Base-by-base conservation (phyloP, 345 rosid genomes). In the Salix purpurea region DNA sequence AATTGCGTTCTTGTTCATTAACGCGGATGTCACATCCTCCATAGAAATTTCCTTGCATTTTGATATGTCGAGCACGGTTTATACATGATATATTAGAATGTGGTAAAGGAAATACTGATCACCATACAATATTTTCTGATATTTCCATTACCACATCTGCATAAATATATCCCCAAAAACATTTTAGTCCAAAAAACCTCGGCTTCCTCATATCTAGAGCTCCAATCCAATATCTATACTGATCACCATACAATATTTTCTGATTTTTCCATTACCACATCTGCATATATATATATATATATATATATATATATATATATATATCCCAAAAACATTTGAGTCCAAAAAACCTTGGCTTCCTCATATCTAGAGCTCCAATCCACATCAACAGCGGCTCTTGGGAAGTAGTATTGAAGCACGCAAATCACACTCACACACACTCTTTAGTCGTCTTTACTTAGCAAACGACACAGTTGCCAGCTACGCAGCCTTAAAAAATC, bases 381-480 rank as follows among this genome's bases (percentile, higher is more conserved):
- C 68, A 28, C 10, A 16, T 2, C 39, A 65, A 8, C 36, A 65
- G 36, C 66, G 18, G 66, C 30, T 62, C 34, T 24, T 4, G 66
- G 34, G 36, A 62, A 56, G 12, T 52, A 52, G 15, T 11, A 56
- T 7, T 40, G 18, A 48, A 70, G 58, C 23, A 52, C n/a, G 58
- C 58, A 19, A 52, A 19, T 52, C 58, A 52, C 21, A 50, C 21
- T 15, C 2, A 18, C 44, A 8, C 42, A 44, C 50, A 44, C 50
- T 13, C 18, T 14, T 44, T 44, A 34, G 36, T 12, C 13, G 32
- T 24, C 60, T 46, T 15, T 16, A 11, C 4, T 2, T 48, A 66
- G 52, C 34, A 75, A 46, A 24, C 23, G 74, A 76, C 74, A 76
- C 18, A 61, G 34, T 61, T 70, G 69, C 79, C 74, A 76, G 79